Base-by-base conservation (phyloP, 805 yeast species). In the Candida khao-thaluensis region DNA sequence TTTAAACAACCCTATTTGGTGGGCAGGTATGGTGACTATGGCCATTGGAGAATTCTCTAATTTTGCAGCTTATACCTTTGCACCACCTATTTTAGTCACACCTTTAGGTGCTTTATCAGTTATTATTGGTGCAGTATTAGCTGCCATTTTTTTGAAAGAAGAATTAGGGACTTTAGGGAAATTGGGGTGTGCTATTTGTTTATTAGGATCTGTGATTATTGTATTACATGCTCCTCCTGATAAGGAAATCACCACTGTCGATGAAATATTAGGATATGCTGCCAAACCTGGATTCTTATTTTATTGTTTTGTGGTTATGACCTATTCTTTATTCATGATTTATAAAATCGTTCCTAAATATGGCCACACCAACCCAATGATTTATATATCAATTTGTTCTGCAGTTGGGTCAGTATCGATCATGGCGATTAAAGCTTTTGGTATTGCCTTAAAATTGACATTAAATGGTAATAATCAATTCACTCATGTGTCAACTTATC, bases 211-310 rank as follows among this genome's bases (percentile, higher is more conserved):
- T 2, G 88, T 88, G 15, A 84, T 88, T 42, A 89, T 88, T 43
- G 89, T 88, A 16, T 66, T 88, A 43, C 96, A 88, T 57, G 96
- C 96, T 20, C 96, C 96, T 17, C 87, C 89, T n/a, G 96, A 88
- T 62, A 85, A 84, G 62, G 95, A 88, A 47, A 81, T 88, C 42
- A 71, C 76, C 46, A 88, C 96, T 0, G 93, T 88, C 29, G 95
- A 88, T 59, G 96, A 88, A 63, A 87, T 89, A 45, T 68, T 88
- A 56, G 68, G 71, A 6, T 87, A 86, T 54, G 96, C 96, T 7
- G 72, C 80, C 45, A 78, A 78, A 42, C 95, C 95, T 0, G 80
- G 80, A 5, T 89, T 88, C 57, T 57, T 89, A 50, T 59, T 79
- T 31, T 88, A 88, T 59, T 76, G 80, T 30, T 52, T 74, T 14